phyloP scores from a whole-genome alignment of 768 basidiomycete species.

The Aureoboletus auriporus region DNA sequence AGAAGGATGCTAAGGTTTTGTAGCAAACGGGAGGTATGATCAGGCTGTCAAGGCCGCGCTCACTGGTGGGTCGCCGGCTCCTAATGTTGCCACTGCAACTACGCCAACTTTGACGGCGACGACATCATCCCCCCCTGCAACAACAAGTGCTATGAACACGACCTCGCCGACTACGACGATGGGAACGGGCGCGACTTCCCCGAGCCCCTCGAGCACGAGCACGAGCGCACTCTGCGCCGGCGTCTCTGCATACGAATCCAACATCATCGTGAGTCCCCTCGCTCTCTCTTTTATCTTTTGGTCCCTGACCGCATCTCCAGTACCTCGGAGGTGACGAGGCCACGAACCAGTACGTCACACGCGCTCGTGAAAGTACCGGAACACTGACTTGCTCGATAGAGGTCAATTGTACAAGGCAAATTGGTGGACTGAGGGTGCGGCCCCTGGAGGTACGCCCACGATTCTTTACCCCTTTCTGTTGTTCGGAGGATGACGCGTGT shows the following conservation, averaged over 20 bases:
- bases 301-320: slow-evolving; percentile 17
- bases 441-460: slow-evolving; percentile 5
- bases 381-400: background rate
- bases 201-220: background rate
- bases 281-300: background rate
- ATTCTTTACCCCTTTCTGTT: background rate
- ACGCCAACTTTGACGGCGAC: slow-evolving; percentile 2
- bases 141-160: slow-evolving; percentile 6
- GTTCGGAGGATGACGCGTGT: background rate
- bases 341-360: slow-evolving; percentile 35
- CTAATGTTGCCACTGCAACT: slow-evolving; percentile 14
- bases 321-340: slow-evolving; percentile 42
- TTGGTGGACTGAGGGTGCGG: slow-evolving; percentile 13
- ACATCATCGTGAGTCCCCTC: slow-evolving; percentile 33
- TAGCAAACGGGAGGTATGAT: slow-evolving; percentile 44
- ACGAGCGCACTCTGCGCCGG: slow-evolving; percentile 34
- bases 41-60: slow-evolving; percentile 40
- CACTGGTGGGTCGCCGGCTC: slow-evolving; percentile 8
- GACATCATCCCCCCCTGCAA: slow-evolving; percentile 4
- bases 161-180: background rate
- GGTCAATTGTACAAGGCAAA: slow-evolving; percentile 9
- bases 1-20: too few relatives aligned
- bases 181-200: background rate
- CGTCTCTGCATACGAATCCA: slow-evolving; percentile 38
- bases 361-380: background rate